phyloP scores from a whole-genome alignment of 108 stramenopile species.

The Schizochytrium sp. region DNA sequence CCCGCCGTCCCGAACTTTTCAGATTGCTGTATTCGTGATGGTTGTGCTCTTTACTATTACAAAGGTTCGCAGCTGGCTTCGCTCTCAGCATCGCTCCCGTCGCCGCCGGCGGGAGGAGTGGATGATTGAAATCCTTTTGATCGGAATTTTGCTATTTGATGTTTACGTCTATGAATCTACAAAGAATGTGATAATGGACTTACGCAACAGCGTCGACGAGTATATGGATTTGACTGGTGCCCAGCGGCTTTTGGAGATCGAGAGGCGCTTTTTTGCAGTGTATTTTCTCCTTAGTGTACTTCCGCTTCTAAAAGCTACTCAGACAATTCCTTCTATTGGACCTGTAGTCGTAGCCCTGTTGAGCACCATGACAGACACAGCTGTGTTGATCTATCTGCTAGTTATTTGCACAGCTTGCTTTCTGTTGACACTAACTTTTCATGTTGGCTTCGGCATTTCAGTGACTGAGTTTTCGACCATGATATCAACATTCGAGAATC shows the following conservation, averaged over 20 bases:
- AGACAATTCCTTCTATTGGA: conserved; percentile 48
- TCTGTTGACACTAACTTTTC: conserved; percentile 41
- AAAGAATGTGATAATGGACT: not conserved
- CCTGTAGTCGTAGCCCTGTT: conserved; percentile 58
- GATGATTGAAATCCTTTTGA: conserved; percentile 7
- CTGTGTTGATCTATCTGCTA: conserved; percentile 30
- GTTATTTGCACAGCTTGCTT: conserved; percentile 24
- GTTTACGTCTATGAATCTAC: conserved; percentile 35
- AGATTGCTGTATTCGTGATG: conserved; percentile 5
- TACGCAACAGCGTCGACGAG: not conserved
- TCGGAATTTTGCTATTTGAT: conserved; percentile 36
- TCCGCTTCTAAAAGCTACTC: conserved; percentile 49
- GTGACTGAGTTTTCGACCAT: not conserved
- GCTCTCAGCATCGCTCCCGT: conserved; percentile 18
- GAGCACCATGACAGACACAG: conserved; percentile 57
- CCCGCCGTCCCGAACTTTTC: conserved; percentile 52
- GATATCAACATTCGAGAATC: conserved; percentile 25
- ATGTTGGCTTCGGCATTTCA: conserved; percentile 52
- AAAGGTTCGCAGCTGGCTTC: conserved; percentile 8
- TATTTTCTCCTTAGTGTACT: conserved; percentile 37
- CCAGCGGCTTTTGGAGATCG: conserved; percentile 8
- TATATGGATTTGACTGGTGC: not conserved
- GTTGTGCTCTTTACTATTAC: conserved; percentile 17
- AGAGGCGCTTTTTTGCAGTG: conserved; percentile 20
- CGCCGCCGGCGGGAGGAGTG: conserved; percentile 7